These are phyloP conservation scores for Saccharum spontaneum DNA, from an alignment of 176 grass and related monocot species.

Conservation along the genomic window DNA sequence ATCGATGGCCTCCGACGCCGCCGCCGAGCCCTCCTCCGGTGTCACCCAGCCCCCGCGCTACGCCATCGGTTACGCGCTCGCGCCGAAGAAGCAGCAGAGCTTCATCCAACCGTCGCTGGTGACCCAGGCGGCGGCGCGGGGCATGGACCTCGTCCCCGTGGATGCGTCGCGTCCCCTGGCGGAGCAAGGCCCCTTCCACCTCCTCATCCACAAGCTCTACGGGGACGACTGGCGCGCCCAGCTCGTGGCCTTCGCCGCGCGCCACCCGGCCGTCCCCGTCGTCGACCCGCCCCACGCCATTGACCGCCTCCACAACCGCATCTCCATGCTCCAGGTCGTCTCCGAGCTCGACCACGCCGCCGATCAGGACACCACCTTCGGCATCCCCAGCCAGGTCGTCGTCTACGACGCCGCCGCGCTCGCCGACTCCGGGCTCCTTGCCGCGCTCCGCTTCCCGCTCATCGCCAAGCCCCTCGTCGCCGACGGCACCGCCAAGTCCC, in stretches of 20 bases:
- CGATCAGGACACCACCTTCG: conserved; percentile 54
- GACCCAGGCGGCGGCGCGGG: conserved; percentile 32
- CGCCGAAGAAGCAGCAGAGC: conserved; percentile 81
- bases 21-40: conserved; percentile 39
- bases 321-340: conserved; percentile 97
- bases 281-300: conserved; percentile 74
- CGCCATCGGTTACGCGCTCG: conserved; percentile 74
- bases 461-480: conserved; percentile 93
- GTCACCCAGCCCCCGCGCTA: conserved; percentile 15
- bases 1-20: conserved; percentile 35
- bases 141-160: conserved; percentile 73
- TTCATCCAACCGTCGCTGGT: conserved; percentile 88
- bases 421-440: conserved; percentile 66
- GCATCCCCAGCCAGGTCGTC: conserved; percentile 85
- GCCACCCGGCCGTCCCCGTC: conserved; percentile 54
- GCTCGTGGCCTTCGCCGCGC: conserved; percentile 61
- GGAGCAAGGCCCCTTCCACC: conserved; percentile 86
- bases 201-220: conserved; percentile 84
- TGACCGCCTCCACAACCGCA: conserved; percentile 92
- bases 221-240: conserved; percentile 70
- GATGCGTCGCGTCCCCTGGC: conserved; percentile 54
- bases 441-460: conserved; percentile 73
- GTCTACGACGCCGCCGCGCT: conserved; percentile 73
- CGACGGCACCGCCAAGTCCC: conserved; percentile 74
- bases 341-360: conserved; percentile 66